A percentile compares a stretch with the other conserved stretches of the same genome.
Evolutionary conservation across 768 basidiomycete species (phyloP).

Genomic region (Suillus sp.): DNA sequence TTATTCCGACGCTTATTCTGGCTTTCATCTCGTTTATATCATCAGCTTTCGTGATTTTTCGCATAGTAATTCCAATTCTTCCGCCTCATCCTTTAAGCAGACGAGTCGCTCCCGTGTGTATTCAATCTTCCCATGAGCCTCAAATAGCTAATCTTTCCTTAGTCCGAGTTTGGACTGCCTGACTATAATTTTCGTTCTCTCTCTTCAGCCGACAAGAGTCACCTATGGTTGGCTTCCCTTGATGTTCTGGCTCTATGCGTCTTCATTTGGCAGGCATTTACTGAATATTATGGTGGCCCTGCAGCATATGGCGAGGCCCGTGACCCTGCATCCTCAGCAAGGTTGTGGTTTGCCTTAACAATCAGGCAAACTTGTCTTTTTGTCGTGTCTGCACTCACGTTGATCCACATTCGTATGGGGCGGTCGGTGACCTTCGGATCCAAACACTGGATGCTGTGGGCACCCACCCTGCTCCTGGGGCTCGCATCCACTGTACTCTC

Average conservation of each 20-base stretch:
- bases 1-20: conserved; percentile 65
- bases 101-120: conserved; percentile 70
- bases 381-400: conserved; percentile 57
- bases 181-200: conserved; percentile 58
- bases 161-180: conserved; percentile 79
- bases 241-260: conserved; percentile 63
- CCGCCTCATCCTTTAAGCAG: conserved; percentile 73
- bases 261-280: conserved; percentile 68
- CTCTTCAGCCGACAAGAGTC: conserved; percentile 68
- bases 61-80: conserved; percentile 72
- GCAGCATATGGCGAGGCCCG: conserved; percentile 45
- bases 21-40: conserved; percentile 71
- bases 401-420: conserved; percentile 71
- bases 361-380: conserved; percentile 70
- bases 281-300: conserved; percentile 51
- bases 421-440: conserved; percentile 67
- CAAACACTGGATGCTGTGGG: conserved; percentile 78
- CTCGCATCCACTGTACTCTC: conserved; percentile 60
- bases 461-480: conserved; percentile 57
- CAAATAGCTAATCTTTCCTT: conserved; percentile 20
- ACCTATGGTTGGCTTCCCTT: conserved; percentile 71
- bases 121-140: not conserved
- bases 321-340: conserved; percentile 54
- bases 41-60: conserved; percentile 76
- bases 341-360: conserved; percentile 72